Base-by-base conservation (phyloP, 768 basidiomycete species). In the Lentinula raphanica region DNA sequence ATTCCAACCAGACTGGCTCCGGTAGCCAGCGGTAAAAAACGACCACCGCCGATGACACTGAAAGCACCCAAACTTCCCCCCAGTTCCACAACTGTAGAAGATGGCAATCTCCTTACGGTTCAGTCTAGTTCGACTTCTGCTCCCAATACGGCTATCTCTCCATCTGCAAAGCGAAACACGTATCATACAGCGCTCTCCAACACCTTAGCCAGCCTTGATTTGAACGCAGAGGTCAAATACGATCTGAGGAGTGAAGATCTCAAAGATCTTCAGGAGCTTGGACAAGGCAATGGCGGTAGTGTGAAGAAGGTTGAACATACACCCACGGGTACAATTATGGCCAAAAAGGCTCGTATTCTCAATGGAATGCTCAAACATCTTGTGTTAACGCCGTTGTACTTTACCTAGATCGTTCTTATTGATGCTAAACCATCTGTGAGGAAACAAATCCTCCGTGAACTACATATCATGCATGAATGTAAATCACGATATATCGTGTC, bases 381-480 rank as follows among this genome's bases (percentile, higher is more conserved):
- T 38, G 17, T 58, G 8, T 27, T 17, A n/a, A 31, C 15, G 23
- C 46, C 19, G 54, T 36, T 44, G 32, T 40, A 53, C 40, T 56
- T 45, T 39, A 17, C 46, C 9, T 66, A 96, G 94, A 92, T 94
- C 69, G 93, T 97, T 28, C 85, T 95, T 60, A 96, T 97, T 71
- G 94, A 96, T 73, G 94, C 94, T 29, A 98, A 98, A 70, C 96
- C 94, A 9, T 84, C 92, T 2, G 93, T 98, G 31, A 82, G 95
- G 62, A 99, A 98, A 70, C 97, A 99, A 75, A 98, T 99, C 66
- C 79, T 98, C 36, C 88, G 97, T 53, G 97, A 99, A 69, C 78
- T 99, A 63, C 96, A 98, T 66, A 98, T 99, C 77, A 96, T 98
- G 96, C 93, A 98, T 71, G 91, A 97, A 72, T 98, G 96, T 74